Evolutionary conservation across 352 stramenopile genomes (phyloP).

Genomic region (Halophytophthora polymorphica): DNA sequence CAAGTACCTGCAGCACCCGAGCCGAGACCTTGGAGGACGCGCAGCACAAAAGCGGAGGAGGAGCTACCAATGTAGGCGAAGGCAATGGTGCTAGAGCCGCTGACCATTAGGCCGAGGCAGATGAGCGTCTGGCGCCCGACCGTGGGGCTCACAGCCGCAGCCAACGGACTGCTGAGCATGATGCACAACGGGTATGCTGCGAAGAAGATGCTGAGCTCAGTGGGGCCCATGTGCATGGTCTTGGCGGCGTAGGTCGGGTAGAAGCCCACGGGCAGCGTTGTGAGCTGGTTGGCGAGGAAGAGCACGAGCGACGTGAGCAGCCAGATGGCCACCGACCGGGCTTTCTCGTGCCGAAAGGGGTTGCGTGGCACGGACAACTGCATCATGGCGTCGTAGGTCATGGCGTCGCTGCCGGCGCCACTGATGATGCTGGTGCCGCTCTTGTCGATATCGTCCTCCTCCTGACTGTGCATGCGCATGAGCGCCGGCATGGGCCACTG

Average conservation of each 20-base stretch:
- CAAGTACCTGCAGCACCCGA: slow-evolving; percentile 41
- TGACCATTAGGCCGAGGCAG: slow-evolving; percentile 64
- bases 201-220: slow-evolving; percentile 67
- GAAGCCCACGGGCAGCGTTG: slow-evolving; percentile 71
- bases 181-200: slow-evolving; percentile 70
- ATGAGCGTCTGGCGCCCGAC: slow-evolving; percentile 65
- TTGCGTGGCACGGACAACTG: slow-evolving; percentile 54
- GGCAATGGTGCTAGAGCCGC: slow-evolving; percentile 54
- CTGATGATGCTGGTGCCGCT: slow-evolving; percentile 32
- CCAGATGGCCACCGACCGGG: slow-evolving; percentile 48
- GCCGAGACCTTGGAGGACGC: slow-evolving; percentile 57
- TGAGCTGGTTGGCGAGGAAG: slow-evolving; percentile 75
- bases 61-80: slow-evolving; percentile 54
- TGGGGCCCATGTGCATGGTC: slow-evolving; percentile 38
- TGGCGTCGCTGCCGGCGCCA: slow-evolving; percentile 31
- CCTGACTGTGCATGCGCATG: slow-evolving; percentile 6
- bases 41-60: slow-evolving; percentile 39
- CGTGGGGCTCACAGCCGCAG: slow-evolving; percentile 34
- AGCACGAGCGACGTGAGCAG: slow-evolving; percentile 45
- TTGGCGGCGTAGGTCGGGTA: slow-evolving; percentile 57
- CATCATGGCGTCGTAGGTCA: slow-evolving; percentile 57
- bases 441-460: slow-evolving; percentile 31
- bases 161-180: slow-evolving; percentile 68
- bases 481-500: slow-evolving; percentile 5
- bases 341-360: slow-evolving; percentile 38